Evolutionary conservation across 2,329 filamentous ascomycete genomes (phyloP).

Genomic region (Zelopaecilomyces penicillatus): DNA sequence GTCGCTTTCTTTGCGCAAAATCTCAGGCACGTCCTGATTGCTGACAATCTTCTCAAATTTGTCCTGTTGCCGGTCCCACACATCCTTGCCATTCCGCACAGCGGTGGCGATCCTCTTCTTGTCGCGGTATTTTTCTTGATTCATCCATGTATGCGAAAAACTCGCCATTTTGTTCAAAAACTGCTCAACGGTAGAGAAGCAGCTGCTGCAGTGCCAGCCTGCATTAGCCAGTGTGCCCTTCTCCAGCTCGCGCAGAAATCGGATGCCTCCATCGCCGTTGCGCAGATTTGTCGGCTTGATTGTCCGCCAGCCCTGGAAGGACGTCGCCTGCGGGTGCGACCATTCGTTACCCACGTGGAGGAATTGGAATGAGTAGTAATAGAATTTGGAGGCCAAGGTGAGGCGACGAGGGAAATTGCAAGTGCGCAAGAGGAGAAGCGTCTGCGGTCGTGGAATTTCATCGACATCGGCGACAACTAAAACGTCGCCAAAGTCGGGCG

Average conservation of each 20-base stretch:
- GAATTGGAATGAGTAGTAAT: constrained; percentile 52
- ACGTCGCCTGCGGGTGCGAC: constrained; percentile 53
- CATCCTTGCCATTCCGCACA: constrained; percentile 43
- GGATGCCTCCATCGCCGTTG: constrained; percentile 34
- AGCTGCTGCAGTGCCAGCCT: constrained; percentile 55
- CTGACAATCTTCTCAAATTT: constrained; percentile 39
- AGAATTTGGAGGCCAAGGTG: constrained; percentile 43
- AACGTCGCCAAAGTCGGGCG: constrained; percentile 42
- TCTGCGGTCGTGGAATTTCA: constrained; percentile 47
- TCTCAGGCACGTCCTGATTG: constrained; percentile 45
- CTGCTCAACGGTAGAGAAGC: constrained; percentile 48
- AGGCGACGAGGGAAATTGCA: constrained; percentile 45
- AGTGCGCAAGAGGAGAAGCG: constrained; percentile 38
- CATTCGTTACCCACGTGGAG: constrained; percentile 34
- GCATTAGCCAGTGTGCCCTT: constrained; percentile 39
- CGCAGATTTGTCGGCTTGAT: constrained; percentile 47
- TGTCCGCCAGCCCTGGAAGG: constrained; percentile 37
- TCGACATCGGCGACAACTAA: constrained; percentile 53
- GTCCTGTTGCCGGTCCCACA: constrained; percentile 44
- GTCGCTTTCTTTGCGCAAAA: constrained; percentile 30
- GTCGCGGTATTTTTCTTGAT: constrained; percentile 40
- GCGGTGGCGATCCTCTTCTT: constrained; percentile 39
- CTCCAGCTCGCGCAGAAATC: constrained; percentile 31
- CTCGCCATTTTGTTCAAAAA: constrained; percentile 47
- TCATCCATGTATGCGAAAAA: constrained; percentile 48